Conservation (phyloP, 495 filamentous ascomycete genomes). For the Aspergillus cavernicola region DNA sequence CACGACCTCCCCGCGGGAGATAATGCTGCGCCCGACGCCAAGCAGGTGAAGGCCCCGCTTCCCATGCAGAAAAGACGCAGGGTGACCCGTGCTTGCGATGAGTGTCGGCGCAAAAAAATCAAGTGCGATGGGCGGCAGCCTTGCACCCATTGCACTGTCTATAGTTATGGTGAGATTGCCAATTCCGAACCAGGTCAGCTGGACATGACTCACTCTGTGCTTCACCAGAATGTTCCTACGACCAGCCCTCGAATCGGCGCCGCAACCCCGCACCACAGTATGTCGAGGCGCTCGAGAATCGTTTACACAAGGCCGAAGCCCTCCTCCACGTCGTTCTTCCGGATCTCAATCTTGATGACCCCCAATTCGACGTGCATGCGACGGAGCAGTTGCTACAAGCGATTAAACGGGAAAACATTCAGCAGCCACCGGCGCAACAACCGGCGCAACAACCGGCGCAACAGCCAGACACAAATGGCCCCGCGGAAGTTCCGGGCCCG, state of each 20-base stretch:
- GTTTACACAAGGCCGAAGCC: constrained; percentile 78
- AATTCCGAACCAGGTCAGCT: not conserved
- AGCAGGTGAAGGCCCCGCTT: constrained; percentile 34
- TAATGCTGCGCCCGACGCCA: constrained; percentile 21
- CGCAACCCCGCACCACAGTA: constrained; percentile 95
- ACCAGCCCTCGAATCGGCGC: constrained; percentile 92
- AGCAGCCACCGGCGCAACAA: constrained; percentile 7
- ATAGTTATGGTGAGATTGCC: constrained; percentile 80
- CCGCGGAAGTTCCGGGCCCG: constrained; percentile 15
- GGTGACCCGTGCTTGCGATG: constrained; percentile 91
- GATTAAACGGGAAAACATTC: constrained; percentile 25
- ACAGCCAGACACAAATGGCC: constrained; percentile 7
- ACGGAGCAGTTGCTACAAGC: constrained; percentile 43
- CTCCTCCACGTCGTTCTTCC: constrained; percentile 78
- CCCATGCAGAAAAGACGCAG: constrained; percentile 83
- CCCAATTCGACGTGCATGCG: constrained; percentile 67
- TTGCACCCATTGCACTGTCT: constrained; percentile 96
- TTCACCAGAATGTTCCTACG: constrained; percentile 86
- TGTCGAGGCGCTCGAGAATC: constrained; percentile 83
- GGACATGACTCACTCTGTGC: constrained; percentile 1
- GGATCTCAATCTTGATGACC: constrained; percentile 79
- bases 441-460: too few species aligned
- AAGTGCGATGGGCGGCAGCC: constrained; percentile 98
- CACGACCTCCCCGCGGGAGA: constrained; percentile 15
- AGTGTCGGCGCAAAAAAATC: constrained; percentile 96